phyloP scores from a whole-genome alignment of 1,284 basidiomycete genomes.

The Polyporus tsugae region DNA sequence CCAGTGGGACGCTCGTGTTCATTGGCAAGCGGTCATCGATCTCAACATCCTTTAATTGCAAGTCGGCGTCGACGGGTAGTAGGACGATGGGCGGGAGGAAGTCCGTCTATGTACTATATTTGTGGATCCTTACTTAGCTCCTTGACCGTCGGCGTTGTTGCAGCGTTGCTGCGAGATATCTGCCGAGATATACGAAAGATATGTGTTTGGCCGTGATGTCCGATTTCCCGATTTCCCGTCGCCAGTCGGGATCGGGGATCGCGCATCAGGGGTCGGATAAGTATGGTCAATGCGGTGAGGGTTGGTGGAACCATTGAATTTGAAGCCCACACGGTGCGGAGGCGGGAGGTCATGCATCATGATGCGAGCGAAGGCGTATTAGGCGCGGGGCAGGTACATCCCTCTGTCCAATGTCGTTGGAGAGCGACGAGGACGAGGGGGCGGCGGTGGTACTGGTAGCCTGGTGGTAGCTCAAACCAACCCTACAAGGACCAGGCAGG shows the following conservation, averaged over 20 bases:
- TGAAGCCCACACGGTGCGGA: not conserved
- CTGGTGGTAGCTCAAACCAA: too few species aligned
- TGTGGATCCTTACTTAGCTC: not conserved
- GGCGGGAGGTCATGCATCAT: not conserved
- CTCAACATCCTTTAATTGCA: too few species aligned
- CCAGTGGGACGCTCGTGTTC: too few species aligned
- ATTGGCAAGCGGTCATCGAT: too few species aligned
- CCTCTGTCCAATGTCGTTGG: too few species aligned
- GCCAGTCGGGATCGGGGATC: not conserved
- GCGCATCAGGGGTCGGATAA: not conserved
- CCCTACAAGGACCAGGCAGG: too few species aligned
- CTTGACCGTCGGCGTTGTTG: not conserved
- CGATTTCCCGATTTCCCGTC: not conserved
- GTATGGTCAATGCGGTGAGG: too few species aligned
- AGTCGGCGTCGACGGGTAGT: not conserved
- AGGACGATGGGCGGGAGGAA: not conserved
- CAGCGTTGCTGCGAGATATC: not conserved
- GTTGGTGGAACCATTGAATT: too few species aligned
- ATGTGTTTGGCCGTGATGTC: not conserved
- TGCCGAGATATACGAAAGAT: not conserved
- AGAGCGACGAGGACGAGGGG: too few species aligned
- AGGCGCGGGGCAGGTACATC: too few species aligned
- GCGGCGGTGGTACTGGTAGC: too few species aligned
- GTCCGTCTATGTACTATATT: not conserved
- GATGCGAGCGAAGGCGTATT: too few species aligned